Base-by-base conservation (phyloP, 495 filamentous ascomycete genomes). In the Zalerion maritima region DNA sequence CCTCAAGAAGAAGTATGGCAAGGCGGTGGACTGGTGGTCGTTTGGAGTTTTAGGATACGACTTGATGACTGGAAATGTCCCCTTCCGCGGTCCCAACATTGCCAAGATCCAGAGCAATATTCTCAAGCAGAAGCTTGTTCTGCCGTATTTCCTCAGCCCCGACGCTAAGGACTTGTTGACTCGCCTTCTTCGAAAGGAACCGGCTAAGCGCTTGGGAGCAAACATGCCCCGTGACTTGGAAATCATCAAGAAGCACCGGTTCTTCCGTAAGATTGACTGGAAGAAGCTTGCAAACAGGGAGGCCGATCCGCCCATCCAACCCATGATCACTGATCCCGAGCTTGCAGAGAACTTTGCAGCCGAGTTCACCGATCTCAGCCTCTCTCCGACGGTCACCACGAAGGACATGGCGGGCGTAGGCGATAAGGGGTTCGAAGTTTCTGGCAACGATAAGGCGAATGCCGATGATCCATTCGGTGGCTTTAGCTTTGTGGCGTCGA, bases 191-290 rank as follows among this genome's bases (percentile, higher is more conserved):
- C 77, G 81, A 42, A 94, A 94, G 54, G 83, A 97, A 14, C 84
- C 89, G 0, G 60, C 68, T 36, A 94, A 94, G 50, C 71, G 89
- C 9, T 63, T 96, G 5, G 89, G 89, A 4, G 71, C 71, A 36
- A 77, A 79, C 45, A 87, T 87, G 76, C 79, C 79, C 26, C 81
- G 81, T 52, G 89, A 97, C 32, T 52, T 96, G 16, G 55, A 68
- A 18, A 78, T 59, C 5, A 86, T 97, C 51, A 94, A 92, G 67
- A 73, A 75, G 26, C 89, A 97, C 43, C 75, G 89, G 12, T 96
- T 97, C 63, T 97, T 97, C 69, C 69, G 81, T 31, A 87, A 82
- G 57, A 85, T 96, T 43, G 76, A 97, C 59, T 97, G 89, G 89
- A 71, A 67, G 47, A 69, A 67, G 29, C 64, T 97, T 9, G 81